Evolutionary conservation across 2,329 filamentous ascomycete species (phyloP), one percentile per base, ranked within the genome.

Genomic region (Bipolaris gigantea): DNA sequence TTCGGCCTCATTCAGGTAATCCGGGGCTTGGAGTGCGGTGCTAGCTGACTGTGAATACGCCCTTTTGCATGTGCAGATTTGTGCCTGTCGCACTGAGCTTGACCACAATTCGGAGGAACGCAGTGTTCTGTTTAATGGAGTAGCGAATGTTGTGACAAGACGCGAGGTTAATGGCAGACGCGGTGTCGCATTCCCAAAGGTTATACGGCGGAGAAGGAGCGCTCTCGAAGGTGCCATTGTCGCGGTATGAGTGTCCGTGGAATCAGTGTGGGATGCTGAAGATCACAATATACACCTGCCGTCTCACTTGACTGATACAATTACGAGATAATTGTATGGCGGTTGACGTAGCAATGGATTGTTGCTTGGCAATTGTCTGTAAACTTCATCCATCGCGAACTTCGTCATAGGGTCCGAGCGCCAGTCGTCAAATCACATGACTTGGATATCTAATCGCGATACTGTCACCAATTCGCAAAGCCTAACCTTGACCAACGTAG

Each of bases 1-100:
- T 61, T 81, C 79, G 53, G 67, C 69, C 51, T 78, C 76, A 43
- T 75, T 73, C 16, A 81, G 73, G 64, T 79, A 78, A 56, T 80
- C 77, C 25, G 79, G 79, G 19, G 79, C 68, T 61, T 78, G 67
- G 41, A 63, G 67, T 40, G 56, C 23, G 10, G 50, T 38, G 49
- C 52, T 55, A 32, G 62, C 56, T 39, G 59, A 50, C 50, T 66
- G 61, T 41, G 69, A 72, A 54, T 72, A 73, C 46, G 58, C 40
- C 53, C 65, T 50, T 11, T 25, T 53, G 43, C 47, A 39, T 18
- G 33, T 51, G 53, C 57, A 49, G 50, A 50, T 41, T 36, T 16
- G 34, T 30, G 45, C 23, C 21, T 46, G 53, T 41, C 21, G 56
- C 30, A 50, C 48, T 25, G 42, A 55, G 53, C 49, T 33, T 41